phyloP scores from a whole-genome alignment of 306 rosid species.

The Acacia melanoxylon region DNA sequence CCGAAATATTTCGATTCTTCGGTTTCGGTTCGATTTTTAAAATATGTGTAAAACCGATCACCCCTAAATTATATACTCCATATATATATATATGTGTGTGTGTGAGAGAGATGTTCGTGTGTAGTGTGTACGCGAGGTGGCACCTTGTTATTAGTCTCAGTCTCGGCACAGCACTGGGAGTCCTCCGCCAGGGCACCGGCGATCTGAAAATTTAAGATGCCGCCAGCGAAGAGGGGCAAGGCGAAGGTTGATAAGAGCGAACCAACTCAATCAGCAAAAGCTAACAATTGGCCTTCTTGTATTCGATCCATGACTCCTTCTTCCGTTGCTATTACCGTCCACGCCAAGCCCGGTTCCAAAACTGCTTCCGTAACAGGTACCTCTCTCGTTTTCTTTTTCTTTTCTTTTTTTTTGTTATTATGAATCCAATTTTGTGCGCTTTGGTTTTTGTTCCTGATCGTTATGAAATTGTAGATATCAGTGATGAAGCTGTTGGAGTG shows the following conservation, averaged over 20 bases:
- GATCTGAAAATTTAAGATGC: constrained; percentile 34
- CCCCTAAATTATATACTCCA: too few relatives aligned
- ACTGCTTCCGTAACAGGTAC: constrained; percentile 79
- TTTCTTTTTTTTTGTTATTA: not conserved
- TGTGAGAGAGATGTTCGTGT: not conserved
- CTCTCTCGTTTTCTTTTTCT: not conserved
- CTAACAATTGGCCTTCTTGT: constrained; percentile 55
- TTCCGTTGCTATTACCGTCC: constrained; percentile 86
- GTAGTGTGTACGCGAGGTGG: not conserved
- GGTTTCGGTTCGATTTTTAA: too few relatives aligned
- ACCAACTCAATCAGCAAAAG: constrained; percentile 34
- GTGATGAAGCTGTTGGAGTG: constrained; percentile 82
- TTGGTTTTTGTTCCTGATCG: not conserved
- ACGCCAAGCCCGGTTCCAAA: constrained; percentile 95
- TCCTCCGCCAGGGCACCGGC: not conserved
- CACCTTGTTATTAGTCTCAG: not conserved
- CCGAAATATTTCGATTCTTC: too few relatives aligned
- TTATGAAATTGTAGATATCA: constrained; percentile 47
- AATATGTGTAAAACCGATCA: too few relatives aligned
- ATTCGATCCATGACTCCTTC: constrained; percentile 75
- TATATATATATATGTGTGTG: too few relatives aligned
- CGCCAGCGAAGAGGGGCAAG: constrained; percentile 81
- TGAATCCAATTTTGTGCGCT: not conserved
- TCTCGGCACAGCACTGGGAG: not conserved
- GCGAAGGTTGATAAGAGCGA: constrained; percentile 44